These are phyloP conservation scores for Bertia moriformis DNA, from an alignment of 2,329 filamentous ascomycete genomes.

Conservation along the genomic window DNA sequence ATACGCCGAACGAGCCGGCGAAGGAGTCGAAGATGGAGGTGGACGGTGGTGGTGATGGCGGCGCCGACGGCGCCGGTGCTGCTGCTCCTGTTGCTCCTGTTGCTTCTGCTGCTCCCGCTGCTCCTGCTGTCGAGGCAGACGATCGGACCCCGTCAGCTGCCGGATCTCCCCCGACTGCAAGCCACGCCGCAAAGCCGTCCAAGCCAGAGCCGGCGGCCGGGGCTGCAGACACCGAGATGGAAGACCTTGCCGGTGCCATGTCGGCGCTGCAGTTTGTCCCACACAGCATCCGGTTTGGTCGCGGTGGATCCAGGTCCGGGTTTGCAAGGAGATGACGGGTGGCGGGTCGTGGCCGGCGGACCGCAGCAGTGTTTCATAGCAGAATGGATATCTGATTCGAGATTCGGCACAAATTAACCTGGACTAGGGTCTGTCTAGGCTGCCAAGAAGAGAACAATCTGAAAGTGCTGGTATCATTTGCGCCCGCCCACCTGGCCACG, in stretches of 20 bases:
- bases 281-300: constrained; percentile 49
- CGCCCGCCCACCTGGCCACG: too few species aligned
- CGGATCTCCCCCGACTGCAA: neutral
- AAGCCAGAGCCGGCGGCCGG: constrained; percentile 3
- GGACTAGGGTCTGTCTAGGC: too few species aligned
- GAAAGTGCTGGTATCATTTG: too few species aligned
- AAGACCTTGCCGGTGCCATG: constrained; percentile 52
- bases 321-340: constrained; percentile 33
- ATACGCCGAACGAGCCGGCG: neutral
- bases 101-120: neutral
- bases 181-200: neutral
- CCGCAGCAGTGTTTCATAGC: too few species aligned
- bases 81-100: too few species aligned
- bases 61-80: neutral
- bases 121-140: neutral
- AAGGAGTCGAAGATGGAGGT: constrained; percentile 2
- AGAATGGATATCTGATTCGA: too few species aligned
- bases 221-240: constrained; percentile 36
- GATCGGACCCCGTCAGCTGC: neutral
- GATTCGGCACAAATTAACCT: too few species aligned
- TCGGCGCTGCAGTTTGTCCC: constrained; percentile 60
- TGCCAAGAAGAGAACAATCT: too few species aligned
- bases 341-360: too few species aligned
- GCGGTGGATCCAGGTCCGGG: constrained; percentile 33
- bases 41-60: too few species aligned